A percentile compares a stretch with the other conserved stretches of the same genome.
phyloP scores from a whole-genome alignment of 176 grass and related monocot species.

The Oryza nivara region DNA sequence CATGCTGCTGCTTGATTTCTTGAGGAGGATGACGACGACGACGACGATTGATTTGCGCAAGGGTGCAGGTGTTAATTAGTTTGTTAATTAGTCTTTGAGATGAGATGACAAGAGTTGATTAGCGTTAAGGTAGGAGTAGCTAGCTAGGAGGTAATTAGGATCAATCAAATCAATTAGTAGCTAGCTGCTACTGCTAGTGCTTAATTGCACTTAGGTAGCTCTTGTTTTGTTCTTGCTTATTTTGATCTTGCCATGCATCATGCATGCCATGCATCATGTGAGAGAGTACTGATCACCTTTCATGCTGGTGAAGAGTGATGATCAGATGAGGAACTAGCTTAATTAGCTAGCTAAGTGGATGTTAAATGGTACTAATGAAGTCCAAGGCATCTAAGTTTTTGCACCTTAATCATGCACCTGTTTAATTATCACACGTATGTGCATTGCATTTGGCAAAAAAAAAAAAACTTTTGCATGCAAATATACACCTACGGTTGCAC shows the following conservation, averaged over 20 bases:
- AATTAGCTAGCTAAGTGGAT: background rate
- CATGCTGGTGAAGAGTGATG: conserved; percentile 16
- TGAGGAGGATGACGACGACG: background rate
- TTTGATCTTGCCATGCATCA: background rate
- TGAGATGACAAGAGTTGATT: background rate
- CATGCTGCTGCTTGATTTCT: conserved; percentile 15
- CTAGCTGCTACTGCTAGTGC: background rate
- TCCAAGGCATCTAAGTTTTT: background rate
- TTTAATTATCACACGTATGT: background rate
- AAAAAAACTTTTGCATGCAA: background rate
- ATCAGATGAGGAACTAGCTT: background rate
- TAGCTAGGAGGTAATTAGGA: conserved; percentile 4
- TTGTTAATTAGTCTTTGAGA: background rate
- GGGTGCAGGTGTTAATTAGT: conserved; percentile 26
- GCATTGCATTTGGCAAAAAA: background rate
- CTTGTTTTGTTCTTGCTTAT: background rate
- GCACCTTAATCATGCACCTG: background rate
- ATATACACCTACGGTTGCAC: background rate
- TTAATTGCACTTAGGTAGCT: too few relatives aligned
- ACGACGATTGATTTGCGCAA: conserved; percentile 16
- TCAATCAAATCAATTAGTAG: background rate
- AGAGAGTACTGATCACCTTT: background rate
- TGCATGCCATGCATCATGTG: background rate
- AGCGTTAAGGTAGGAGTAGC: background rate
- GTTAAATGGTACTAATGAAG: background rate